Evolutionary conservation across 176 grass and related monocot species (phyloP).

Genomic region (Aegilops bicornis): DNA sequence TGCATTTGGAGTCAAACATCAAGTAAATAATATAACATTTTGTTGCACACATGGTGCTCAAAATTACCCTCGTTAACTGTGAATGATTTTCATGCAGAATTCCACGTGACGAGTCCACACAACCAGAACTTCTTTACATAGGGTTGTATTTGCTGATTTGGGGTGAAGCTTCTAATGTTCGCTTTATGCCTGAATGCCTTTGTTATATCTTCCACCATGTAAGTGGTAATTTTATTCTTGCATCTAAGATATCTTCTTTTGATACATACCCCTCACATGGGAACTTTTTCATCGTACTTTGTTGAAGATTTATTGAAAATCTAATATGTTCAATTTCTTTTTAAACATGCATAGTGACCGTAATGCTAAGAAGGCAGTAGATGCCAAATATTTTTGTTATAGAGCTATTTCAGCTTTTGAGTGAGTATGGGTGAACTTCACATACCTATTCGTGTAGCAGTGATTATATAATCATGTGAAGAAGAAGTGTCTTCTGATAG

Average conservation of each 20-base stretch:
- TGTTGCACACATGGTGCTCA: constrained; percentile 6
- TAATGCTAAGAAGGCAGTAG: constrained; percentile 6
- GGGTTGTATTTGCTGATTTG: constrained; percentile 95
- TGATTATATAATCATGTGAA: constrained; percentile 1
- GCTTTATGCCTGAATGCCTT: constrained; percentile 98
- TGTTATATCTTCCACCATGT: constrained; percentile 97
- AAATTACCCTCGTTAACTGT: not conserved
- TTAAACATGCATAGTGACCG: not conserved
- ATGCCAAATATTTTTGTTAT: not conserved
- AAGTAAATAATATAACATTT: constrained; percentile 40
- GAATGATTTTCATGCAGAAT: constrained; percentile 28
- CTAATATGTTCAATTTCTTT: not conserved
- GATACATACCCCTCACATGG: not conserved
- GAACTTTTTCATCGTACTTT: not conserved
- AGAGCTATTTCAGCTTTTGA: not conserved
- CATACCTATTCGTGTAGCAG: not conserved
- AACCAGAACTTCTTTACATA: constrained; percentile 77
- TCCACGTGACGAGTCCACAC: constrained; percentile 32
- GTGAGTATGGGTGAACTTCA: not conserved
- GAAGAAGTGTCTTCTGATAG: not conserved
- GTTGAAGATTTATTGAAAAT: constrained; percentile 10
- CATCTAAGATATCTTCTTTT: constrained; percentile 16
- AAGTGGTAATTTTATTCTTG: constrained; percentile 38
- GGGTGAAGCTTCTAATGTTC: constrained; percentile 97
- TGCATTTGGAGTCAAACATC: constrained; percentile 55